Conservation (phyloP, 257 asterid genomes). For the Schizonepeta tenuifolia region DNA sequence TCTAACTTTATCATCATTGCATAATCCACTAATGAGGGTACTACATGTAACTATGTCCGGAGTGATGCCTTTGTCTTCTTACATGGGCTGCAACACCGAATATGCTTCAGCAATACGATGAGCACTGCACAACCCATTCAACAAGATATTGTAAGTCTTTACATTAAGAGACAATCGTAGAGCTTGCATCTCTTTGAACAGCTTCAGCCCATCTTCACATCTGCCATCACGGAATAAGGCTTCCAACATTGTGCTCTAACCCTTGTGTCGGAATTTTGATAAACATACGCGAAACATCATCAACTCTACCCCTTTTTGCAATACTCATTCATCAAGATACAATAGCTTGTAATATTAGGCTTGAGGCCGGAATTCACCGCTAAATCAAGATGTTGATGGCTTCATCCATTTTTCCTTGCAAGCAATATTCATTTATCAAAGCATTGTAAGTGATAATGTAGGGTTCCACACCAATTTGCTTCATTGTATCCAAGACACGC, state of each 20-base stretch:
- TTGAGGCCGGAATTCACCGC: neutral
- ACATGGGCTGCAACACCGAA: neutral
- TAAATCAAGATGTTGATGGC: neutral
- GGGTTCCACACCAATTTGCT: no score
- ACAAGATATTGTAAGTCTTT: neutral
- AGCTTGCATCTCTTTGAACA: neutral
- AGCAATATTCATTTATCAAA: no score
- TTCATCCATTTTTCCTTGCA: neutral
- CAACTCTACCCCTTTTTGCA: no score
- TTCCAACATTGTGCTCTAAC: no score
- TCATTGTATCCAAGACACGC: neutral
- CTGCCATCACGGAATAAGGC: neutral
- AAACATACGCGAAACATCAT: no score
- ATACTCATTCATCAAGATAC: no score
- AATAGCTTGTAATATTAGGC: no score
- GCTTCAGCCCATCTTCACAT: neutral
- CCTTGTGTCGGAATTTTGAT: no score
- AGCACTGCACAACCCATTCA: no score
- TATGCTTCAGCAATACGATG: neutral
- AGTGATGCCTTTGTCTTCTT: neutral
- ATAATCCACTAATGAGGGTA: neutral
- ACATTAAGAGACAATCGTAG: neutral
- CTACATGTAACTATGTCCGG: neutral
- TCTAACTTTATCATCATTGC: neutral
- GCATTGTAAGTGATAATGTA: no score